Conservation (phyloP, 2,329 filamentous ascomycete species). For the Clarireedia hainanense region DNA sequence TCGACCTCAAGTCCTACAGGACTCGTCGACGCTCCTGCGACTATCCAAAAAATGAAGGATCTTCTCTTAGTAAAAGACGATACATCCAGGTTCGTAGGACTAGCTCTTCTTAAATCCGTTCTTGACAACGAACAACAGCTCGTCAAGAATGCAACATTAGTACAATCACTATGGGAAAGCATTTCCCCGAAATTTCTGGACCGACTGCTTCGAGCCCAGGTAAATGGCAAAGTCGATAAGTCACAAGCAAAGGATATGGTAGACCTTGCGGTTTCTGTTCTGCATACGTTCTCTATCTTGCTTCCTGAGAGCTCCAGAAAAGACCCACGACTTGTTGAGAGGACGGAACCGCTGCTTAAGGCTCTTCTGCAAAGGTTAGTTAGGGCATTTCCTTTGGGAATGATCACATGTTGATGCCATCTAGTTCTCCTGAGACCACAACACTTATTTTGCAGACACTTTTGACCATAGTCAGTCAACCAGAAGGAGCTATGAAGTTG, state of each 20-base stretch:
- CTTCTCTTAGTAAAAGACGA: conserved; percentile 55
- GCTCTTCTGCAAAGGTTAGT: conserved; percentile 47
- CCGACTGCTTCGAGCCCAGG: conserved; percentile 50
- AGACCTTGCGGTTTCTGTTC: conserved; percentile 52
- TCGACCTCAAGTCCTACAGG: background rate
- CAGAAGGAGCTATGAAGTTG: conserved; percentile 42
- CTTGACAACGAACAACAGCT: conserved; percentile 51
- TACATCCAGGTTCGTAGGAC: conserved; percentile 59
- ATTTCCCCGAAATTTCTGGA: conserved; percentile 58
- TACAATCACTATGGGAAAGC: conserved; percentile 49
- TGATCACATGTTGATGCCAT: conserved; percentile 9
- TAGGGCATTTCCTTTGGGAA: background rate
- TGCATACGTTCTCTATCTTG: conserved; percentile 53
- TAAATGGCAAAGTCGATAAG: conserved; percentile 28
- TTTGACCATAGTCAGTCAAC: conserved; percentile 44
- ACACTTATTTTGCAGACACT: conserved; percentile 49
- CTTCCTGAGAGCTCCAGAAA: conserved; percentile 41
- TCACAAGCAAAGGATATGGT: conserved; percentile 51
- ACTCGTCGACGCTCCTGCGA: conserved; percentile 14
- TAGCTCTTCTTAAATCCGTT: conserved; percentile 58
- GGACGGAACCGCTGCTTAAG: conserved; percentile 46
- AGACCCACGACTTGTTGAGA: conserved; percentile 40
- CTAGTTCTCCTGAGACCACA: conserved; percentile 45
- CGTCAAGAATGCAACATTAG: conserved; percentile 37
- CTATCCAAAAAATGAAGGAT: conserved; percentile 43